phyloP scores from a whole-genome alignment of 805 yeast genomes.

The Candida palmyrensis region DNA sequence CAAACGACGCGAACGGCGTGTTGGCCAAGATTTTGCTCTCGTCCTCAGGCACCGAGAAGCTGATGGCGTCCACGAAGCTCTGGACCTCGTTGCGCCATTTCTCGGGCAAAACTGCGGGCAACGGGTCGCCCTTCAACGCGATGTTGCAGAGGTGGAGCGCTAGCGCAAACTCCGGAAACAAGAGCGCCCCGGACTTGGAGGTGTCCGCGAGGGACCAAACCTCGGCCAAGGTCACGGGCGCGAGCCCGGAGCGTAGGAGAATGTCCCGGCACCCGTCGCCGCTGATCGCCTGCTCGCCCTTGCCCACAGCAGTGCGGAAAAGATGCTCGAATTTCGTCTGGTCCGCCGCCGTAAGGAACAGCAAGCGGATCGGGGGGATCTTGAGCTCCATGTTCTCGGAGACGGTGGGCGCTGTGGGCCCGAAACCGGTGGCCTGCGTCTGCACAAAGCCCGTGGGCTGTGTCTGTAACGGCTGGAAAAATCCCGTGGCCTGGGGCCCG shows the following conservation, averaged over 20 bases:
- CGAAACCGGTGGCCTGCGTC: conserved; percentile 46
- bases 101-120: conserved; percentile 70
- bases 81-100: conserved; percentile 78
- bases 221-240: conserved; percentile 70
- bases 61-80: conserved; percentile 85
- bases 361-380: conserved; percentile 71
- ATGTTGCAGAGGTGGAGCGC: conserved; percentile 83
- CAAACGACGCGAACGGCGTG: conserved; percentile 38
- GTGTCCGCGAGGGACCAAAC: conserved; percentile 94
- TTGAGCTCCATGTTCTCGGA: conserved; percentile 54
- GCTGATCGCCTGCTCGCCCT: conserved; percentile 60
- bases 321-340: conserved; percentile 83
- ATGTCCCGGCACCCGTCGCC: conserved; percentile 78
- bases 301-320: conserved; percentile 72
- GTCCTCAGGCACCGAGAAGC: conserved; percentile 67
- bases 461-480: conserved; percentile 18
- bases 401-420: conserved; percentile 32
- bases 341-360: conserved; percentile 80
- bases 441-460: conserved; percentile 34
- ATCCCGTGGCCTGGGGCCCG: conserved; percentile 19
- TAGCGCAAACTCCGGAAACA: conserved; percentile 92
- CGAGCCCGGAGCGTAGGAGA: conserved; percentile 71
- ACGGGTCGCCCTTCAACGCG: conserved; percentile 69
- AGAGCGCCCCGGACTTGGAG: conserved; percentile 72
- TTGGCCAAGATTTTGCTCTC: conserved; percentile 34